Percentiles rank a stretch among this genome's conserved stretches.
Evolutionary conservation across 805 yeast species (phyloP).

Genomic region (Tetrapisispora namnaoensis): DNA sequence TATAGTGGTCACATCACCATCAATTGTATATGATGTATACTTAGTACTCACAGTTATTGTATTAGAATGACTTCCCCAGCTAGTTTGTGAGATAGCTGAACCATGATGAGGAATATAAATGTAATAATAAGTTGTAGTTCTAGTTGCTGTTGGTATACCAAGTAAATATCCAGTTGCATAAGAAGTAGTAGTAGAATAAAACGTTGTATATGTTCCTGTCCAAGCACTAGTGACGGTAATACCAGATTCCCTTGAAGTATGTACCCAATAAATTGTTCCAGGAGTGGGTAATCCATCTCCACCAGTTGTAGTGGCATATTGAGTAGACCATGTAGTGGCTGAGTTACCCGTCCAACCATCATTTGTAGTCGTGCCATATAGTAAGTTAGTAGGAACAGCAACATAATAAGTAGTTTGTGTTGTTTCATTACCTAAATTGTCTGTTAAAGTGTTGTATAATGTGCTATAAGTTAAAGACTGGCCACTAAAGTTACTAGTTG

Average conservation of each 20-base stretch:
- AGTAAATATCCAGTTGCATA: constrained; percentile 1
- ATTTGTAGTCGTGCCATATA: background rate
- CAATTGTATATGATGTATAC: no score
- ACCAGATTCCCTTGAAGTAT: background rate
- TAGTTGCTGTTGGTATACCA: background rate
- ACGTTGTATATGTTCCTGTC: no score
- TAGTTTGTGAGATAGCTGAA: background rate
- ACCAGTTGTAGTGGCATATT: background rate
- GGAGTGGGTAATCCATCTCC: background rate
- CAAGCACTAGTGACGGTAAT: background rate
- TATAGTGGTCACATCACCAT: constrained; percentile 3
- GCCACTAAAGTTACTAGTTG: background rate
- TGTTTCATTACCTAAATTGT: constrained; percentile 3
- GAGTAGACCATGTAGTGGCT: no score
- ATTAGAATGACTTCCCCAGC: background rate
- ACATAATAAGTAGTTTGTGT: background rate
- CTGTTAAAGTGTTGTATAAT: constrained; percentile 4
- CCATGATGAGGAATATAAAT: no score
- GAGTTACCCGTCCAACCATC: no score
- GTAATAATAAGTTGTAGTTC: background rate
- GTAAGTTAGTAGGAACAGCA: background rate
- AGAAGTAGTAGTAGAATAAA: no score
- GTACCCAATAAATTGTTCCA: background rate
- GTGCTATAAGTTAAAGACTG: constrained; percentile 5
- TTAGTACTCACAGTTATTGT: background rate